phyloP scores from a whole-genome alignment of 345 rosid species.

The Linum tenue region DNA sequence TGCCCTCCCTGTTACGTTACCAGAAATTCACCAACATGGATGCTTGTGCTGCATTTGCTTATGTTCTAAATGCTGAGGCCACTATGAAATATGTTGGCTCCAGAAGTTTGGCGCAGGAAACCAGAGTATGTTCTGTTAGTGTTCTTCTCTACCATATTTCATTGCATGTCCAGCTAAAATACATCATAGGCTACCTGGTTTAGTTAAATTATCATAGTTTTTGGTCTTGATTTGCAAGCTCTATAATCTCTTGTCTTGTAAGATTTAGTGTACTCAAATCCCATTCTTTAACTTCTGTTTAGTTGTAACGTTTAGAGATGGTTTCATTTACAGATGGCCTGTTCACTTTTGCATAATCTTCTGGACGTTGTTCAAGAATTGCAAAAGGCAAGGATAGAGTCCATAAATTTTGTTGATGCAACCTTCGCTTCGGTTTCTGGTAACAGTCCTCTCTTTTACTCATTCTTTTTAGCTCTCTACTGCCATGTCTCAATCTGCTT shows the following conservation, averaged over 20 bases:
- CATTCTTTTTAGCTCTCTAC: not conserved
- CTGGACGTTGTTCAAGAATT: slow-evolving; percentile 62
- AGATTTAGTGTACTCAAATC: slow-evolving; percentile 2
- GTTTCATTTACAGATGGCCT: slow-evolving; percentile 45
- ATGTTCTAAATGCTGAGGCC: slow-evolving; percentile 38
- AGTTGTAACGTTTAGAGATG: not conserved
- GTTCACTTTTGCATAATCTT: slow-evolving; percentile 47
- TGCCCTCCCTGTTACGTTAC: slow-evolving; percentile 18
- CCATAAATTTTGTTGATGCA: slow-evolving; percentile 42
- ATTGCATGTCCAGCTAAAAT: not conserved
- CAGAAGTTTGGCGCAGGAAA: slow-evolving; percentile 49
- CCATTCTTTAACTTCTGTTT: not conserved
- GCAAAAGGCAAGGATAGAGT: slow-evolving; percentile 45
- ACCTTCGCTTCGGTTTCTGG: slow-evolving; percentile 48
- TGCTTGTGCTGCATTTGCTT: slow-evolving; percentile 50
- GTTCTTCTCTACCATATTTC: slow-evolving; percentile 5
- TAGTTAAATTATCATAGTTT: not conserved
- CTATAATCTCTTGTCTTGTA: no score
- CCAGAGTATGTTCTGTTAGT: slow-evolving; percentile 45
- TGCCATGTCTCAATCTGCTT: not conserved
- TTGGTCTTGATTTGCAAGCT: slow-evolving; percentile 3
- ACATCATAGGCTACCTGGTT: slow-evolving; percentile 4
- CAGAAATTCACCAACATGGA: slow-evolving; percentile 61
- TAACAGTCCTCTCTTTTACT: slow-evolving; percentile 12
- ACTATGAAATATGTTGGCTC: slow-evolving; percentile 35